Conservation (phyloP, 495 filamentous ascomycete genomes). For the Pseudevernia furfuracea region DNA sequence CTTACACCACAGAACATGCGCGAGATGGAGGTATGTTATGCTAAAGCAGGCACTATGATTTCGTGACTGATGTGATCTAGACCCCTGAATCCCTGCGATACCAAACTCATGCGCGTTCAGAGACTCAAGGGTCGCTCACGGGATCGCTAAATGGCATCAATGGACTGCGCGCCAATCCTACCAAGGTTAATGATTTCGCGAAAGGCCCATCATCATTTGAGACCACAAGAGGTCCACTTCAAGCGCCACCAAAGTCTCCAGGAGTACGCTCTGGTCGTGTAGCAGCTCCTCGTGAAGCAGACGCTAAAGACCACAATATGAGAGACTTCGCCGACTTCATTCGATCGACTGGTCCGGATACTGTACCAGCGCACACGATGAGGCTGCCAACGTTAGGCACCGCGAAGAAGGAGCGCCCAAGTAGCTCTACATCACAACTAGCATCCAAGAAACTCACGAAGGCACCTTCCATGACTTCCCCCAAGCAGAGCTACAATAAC, state of each 20-base stretch:
- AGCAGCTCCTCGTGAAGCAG: conserved; percentile 16
- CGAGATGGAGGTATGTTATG: conserved; percentile 65
- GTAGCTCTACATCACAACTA: conserved; percentile 12
- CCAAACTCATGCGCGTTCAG: conserved; percentile 30
- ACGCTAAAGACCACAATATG: conserved; percentile 44
- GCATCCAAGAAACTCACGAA: conserved; percentile 23
- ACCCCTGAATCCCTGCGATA: conserved; percentile 39
- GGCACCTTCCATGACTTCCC: conserved; percentile 10
- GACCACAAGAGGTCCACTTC: not conserved
- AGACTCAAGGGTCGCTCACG: conserved; percentile 20
- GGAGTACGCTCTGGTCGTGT: conserved; percentile 9
- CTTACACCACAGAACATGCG: conserved; percentile 85
- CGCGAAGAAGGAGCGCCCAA: conserved; percentile 3
- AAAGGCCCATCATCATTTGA: conserved; percentile 12
- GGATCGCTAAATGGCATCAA: conserved; percentile 24
- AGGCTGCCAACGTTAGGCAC: not conserved
- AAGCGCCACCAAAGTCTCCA: conserved; percentile 9
- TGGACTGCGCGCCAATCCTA: conserved; percentile 25
- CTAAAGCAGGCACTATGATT: not conserved
- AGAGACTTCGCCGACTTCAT: conserved; percentile 83
- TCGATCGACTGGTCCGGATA: conserved; percentile 66
- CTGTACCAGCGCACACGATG: conserved; percentile 25
- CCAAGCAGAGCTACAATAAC: conserved; percentile 1
- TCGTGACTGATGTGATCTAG: conserved; percentile 22
- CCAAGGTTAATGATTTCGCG: not conserved